Conservation (phyloP, 2,329 filamentous ascomycete species). For the Xylariaceae sp. region DNA sequence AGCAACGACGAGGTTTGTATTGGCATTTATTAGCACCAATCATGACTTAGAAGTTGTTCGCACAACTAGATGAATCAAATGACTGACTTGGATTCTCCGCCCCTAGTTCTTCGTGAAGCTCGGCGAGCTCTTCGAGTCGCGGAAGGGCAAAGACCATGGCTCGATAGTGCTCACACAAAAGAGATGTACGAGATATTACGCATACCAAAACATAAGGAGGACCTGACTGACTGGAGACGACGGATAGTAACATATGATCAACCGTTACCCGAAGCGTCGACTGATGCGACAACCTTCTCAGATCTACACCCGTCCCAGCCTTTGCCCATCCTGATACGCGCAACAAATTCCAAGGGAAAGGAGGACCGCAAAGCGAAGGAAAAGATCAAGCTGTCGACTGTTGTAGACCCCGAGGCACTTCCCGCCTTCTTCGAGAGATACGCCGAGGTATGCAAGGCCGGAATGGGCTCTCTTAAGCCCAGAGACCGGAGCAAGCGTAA, state of each 20-base stretch:
- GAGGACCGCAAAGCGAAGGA: constrained; percentile 40
- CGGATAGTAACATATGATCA: constrained; percentile 40
- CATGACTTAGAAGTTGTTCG: too few species aligned
- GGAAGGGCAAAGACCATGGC: constrained; percentile 65
- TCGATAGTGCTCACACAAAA: constrained; percentile 73
- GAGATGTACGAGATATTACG: constrained; percentile 47
- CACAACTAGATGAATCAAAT: neutral
- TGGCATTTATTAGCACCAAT: too few species aligned
- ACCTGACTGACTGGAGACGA: too few species aligned
- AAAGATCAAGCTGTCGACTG: constrained; percentile 73
- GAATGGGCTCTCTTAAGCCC: constrained; percentile 88
- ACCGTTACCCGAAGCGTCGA: constrained; percentile 38
- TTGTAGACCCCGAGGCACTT: constrained; percentile 70
- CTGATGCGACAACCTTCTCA: constrained; percentile 48
- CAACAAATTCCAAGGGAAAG: constrained; percentile 71
- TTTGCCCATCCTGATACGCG: constrained; percentile 73
- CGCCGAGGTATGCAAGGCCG: constrained; percentile 83
- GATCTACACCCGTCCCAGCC: constrained; percentile 55
- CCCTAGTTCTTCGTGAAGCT: constrained; percentile 68
- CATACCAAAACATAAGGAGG: too few species aligned
- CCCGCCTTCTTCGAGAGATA: constrained; percentile 80
- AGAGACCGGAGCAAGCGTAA: constrained; percentile 84
- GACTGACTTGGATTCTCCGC: constrained; percentile 6
- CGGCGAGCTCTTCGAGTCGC: constrained; percentile 59
- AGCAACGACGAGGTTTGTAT: constrained; percentile 54